Evolutionary conservation across 2,329 filamentous ascomycete species (phyloP).

Genomic region (Cladorrhinum sp.): DNA sequence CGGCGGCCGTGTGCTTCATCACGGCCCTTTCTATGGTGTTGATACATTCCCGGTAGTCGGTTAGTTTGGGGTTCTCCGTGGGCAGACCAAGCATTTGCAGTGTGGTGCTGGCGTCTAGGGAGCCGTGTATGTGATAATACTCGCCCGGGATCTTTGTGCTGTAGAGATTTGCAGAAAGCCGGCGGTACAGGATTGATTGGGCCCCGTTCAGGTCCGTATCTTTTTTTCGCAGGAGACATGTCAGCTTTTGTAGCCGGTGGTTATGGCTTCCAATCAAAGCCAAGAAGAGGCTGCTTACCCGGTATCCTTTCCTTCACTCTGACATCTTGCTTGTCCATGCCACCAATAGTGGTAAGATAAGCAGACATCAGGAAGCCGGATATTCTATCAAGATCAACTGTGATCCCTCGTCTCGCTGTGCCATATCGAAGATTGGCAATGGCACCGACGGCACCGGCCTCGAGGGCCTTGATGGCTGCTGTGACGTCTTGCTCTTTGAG

Average conservation of each 20-base stretch:
- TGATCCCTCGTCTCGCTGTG: slow-evolving; percentile 39
- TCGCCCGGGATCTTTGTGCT: slow-evolving; percentile 62
- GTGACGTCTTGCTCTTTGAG: slow-evolving; percentile 40
- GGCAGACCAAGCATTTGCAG: slow-evolving; percentile 68
- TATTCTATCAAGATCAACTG: slow-evolving; percentile 50
- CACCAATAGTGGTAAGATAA: slow-evolving; percentile 54
- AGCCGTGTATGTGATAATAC: slow-evolving; percentile 75
- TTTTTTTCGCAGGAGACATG: slow-evolving; percentile 31
- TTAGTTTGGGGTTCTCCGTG: slow-evolving; percentile 57
- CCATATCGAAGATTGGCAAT: slow-evolving; percentile 55
- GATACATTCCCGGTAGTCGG: slow-evolving; percentile 58
- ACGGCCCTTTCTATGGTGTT: slow-evolving; percentile 58
- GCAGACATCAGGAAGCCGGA: slow-evolving; percentile 57
- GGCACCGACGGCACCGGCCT: slow-evolving; percentile 57
- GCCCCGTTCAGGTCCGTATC: slow-evolving; percentile 70
- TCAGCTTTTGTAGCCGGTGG: slow-evolving; percentile 34
- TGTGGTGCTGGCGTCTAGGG: slow-evolving; percentile 66
- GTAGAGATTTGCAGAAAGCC: slow-evolving; percentile 71
- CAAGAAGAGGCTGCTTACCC: slow-evolving; percentile 21
- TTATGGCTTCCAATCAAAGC: neutral
- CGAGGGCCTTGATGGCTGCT: slow-evolving; percentile 54
- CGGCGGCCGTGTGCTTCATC: slow-evolving; percentile 48
- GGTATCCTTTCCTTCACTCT: slow-evolving; percentile 43
- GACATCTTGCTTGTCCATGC: slow-evolving; percentile 46
- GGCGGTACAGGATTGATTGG: slow-evolving; percentile 68